Evolutionary conservation across 2,329 filamentous ascomycete species (phyloP).

Genomic region (Annulohypoxylon truncatum): DNA sequence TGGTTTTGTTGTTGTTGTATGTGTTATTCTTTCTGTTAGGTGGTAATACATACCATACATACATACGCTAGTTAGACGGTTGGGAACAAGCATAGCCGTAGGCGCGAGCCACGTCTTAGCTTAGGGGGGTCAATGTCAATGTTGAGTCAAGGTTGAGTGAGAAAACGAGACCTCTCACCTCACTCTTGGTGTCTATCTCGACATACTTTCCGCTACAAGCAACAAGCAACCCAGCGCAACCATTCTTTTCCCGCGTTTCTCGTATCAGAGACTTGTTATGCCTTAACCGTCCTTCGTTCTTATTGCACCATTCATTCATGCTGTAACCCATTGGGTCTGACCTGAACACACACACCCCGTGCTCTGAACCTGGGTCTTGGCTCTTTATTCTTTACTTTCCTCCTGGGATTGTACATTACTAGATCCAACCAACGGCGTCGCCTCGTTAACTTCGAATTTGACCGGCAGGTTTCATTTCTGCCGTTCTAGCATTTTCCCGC

Average conservation of each 20-base stretch:
- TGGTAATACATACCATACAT: conserved; percentile 33
- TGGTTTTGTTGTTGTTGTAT: conserved; percentile 24
- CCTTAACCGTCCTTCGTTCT: conserved; percentile 43
- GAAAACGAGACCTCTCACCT: conserved; percentile 32
- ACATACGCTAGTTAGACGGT: conserved; percentile 1
- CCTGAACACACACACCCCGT: conserved; percentile 37
- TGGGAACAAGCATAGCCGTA: conserved; percentile 28
- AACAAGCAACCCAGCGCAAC: conserved; percentile 35
- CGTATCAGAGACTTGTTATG: conserved; percentile 41
- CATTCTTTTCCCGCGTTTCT: conserved; percentile 41
- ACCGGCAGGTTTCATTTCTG: conserved; percentile 51
- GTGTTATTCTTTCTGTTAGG: conserved; percentile 26
- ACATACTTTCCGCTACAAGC: conserved; percentile 30
- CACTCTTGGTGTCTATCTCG: conserved; percentile 35
- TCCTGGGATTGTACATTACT: conserved; percentile 46
- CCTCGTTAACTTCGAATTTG: conserved; percentile 45
- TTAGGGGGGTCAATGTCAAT: conserved; percentile 8
- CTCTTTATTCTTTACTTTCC: conserved; percentile 42
- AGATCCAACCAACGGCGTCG: conserved; percentile 47
- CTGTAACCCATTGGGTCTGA: conserved; percentile 47
- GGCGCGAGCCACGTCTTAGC: conserved; percentile 35
- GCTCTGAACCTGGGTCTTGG: conserved; percentile 39
- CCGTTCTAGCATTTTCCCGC: conserved; percentile 49
- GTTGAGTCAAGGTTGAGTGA: conserved; percentile 29
- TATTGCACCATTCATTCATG: conserved; percentile 46